phyloP scores from a whole-genome alignment of 257 asterid genomes.

The Knoxia roxburghii region DNA sequence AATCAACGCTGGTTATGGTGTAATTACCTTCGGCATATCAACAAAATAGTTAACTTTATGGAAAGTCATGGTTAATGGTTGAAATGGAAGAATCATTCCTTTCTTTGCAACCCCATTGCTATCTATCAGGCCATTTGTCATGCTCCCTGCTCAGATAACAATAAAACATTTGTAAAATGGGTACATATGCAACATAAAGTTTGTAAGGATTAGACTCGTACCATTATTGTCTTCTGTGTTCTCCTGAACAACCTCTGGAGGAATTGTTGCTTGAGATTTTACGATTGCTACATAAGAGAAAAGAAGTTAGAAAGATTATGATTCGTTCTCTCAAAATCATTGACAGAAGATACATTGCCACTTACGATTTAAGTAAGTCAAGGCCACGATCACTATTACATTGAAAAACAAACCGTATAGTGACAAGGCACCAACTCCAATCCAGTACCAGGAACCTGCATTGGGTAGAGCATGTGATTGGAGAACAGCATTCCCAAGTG shows the following conservation, averaged over 20 bases:
- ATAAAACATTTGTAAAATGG: neutral
- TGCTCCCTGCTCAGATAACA: conserved; percentile 35
- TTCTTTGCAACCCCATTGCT: conserved; percentile 30
- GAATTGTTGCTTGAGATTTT: conserved; percentile 50
- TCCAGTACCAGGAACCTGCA: conserved; percentile 66
- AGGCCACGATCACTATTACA: conserved; percentile 50
- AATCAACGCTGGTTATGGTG: neutral
- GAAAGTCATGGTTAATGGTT: conserved; percentile 77
- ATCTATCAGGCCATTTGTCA: conserved; percentile 14
- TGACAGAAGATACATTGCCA: neutral
- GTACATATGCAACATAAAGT: conserved; percentile 2
- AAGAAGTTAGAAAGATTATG: conserved; percentile 3
- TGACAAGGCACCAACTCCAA: conserved; percentile 62
- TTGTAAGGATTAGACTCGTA: conserved; percentile 16
- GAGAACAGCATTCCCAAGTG: conserved; percentile 54
- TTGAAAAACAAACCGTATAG: conserved; percentile 65
- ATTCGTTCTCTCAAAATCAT: neutral
- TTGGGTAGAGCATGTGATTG: conserved; percentile 55
- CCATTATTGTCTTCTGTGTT: conserved; percentile 31
- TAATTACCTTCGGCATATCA: conserved; percentile 80
- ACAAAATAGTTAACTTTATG: conserved; percentile 79
- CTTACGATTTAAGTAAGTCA: conserved; percentile 71
- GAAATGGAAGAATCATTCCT: conserved; percentile 94
- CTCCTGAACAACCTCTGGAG: conserved; percentile 35
- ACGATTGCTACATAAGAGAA: conserved; percentile 46